A percentile compares a stretch with the other conserved stretches of the same genome.
phyloP scores from a whole-genome alignment of 169 alveolate genomes.

The Prorocentrum cordatum region DNA sequence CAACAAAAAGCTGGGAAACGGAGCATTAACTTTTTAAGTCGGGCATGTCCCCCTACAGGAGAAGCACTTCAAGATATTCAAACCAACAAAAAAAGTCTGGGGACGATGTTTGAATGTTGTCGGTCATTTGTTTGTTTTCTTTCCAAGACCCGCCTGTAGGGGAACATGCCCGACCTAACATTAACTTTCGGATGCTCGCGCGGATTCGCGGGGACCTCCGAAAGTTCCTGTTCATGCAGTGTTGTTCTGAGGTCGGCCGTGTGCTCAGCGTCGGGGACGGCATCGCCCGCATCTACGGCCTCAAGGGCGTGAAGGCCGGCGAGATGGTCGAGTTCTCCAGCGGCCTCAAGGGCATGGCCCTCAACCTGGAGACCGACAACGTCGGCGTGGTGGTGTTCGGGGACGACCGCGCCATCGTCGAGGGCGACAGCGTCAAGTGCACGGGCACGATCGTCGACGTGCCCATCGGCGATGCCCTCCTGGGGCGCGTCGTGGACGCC shows the following conservation, averaged over 20 bases:
- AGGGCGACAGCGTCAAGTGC: constrained; percentile 87
- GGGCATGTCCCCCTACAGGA: too few species aligned
- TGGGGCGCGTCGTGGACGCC: constrained; percentile 97
- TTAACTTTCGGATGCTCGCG: too few species aligned
- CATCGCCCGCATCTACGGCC: constrained; percentile 93
- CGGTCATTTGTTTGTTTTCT: too few species aligned
- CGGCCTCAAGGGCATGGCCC: constrained; percentile 93
- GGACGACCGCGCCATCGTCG: constrained; percentile 91
- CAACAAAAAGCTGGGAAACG: too few species aligned
- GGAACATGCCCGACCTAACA: too few species aligned
- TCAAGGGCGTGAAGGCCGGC: constrained; percentile 91
- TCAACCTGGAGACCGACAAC: constrained; percentile 93
- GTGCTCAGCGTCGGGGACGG: constrained; percentile 97
- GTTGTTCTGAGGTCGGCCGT: constrained; percentile 92
- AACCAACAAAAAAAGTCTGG: too few species aligned
- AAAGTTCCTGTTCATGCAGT: too few species aligned
- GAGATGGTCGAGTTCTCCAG: constrained; percentile 89
- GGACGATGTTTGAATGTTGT: too few species aligned
- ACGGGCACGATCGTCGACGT: constrained; percentile 94
- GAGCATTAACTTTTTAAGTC: too few species aligned
- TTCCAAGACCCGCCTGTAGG: too few species aligned
- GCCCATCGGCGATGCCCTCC: constrained; percentile 92
- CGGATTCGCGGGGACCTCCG: too few species aligned
- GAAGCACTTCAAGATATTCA: too few species aligned
- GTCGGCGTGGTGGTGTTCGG: constrained; percentile 97